phyloP scores from a whole-genome alignment of 306 rosid species.

The Styphnolobium japonicum region DNA sequence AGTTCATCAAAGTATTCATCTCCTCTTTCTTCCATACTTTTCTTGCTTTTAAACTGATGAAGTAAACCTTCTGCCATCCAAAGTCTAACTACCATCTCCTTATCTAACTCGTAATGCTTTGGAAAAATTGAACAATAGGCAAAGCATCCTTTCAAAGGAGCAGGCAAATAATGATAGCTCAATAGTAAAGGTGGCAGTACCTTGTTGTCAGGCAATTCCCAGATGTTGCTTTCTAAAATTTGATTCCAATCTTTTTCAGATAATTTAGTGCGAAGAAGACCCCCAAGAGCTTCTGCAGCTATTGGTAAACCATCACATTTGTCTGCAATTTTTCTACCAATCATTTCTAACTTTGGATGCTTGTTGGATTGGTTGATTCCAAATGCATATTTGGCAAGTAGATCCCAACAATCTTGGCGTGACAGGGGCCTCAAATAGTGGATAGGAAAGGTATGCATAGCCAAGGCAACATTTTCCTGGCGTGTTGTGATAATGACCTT shows the following conservation, averaged over 20 bases:
- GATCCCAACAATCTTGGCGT: too few species aligned
- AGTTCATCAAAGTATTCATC: constrained; percentile 14
- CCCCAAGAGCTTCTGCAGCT: constrained; percentile 38
- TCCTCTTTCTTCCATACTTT: constrained; percentile 12
- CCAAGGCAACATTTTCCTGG: too few species aligned
- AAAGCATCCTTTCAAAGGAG: too few species aligned
- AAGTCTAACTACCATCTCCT: background rate
- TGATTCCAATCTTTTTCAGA: constrained; percentile 35
- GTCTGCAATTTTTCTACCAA: constrained; percentile 30
- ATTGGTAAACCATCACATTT: constrained; percentile 48
- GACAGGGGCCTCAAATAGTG: too few species aligned
- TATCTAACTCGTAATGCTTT: background rate
- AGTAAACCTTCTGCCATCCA: constrained; percentile 42
- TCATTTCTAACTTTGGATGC: too few species aligned
- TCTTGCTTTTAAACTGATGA: background rate
- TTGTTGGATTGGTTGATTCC: too few species aligned
- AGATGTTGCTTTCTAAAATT: constrained; percentile 18
- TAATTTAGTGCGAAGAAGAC: background rate
- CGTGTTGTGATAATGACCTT: too few species aligned
- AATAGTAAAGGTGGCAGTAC: background rate
- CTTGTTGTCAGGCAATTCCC: constrained; percentile 30
- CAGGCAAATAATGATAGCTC: background rate
- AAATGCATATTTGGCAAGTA: too few species aligned
- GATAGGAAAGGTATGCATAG: too few species aligned
- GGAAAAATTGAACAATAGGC: constrained; percentile 23